phyloP scores from a whole-genome alignment of 495 filamentous ascomycete species.

The Tetracladium setigerum region DNA sequence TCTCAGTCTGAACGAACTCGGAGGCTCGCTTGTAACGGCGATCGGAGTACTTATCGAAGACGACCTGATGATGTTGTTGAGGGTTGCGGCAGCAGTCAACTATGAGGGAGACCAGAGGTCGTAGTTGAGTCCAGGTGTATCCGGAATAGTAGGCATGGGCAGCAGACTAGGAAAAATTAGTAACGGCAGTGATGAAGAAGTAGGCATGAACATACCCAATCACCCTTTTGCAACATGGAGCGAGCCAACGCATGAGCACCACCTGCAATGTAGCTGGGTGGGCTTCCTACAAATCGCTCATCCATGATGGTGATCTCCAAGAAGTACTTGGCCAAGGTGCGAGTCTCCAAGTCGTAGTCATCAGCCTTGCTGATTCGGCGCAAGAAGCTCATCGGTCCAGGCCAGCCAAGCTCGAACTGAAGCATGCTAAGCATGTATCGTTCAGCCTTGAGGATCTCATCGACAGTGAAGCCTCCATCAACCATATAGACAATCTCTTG shows the following conservation, averaged over 20 bases:
- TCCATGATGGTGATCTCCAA: constrained; percentile 96
- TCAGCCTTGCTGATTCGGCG: constrained; percentile 96
- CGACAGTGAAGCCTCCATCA: constrained; percentile 76
- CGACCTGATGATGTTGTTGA: constrained; percentile 69
- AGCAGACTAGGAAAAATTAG: constrained; percentile 47
- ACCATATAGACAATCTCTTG: constrained; percentile 98
- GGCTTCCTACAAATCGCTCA: constrained; percentile 87
- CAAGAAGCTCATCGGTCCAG: constrained; percentile 96
- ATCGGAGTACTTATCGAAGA: constrained; percentile 87
- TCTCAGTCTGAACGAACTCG: constrained; percentile 66
- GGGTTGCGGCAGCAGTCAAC: constrained; percentile 82
- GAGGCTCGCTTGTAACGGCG: constrained; percentile 76
- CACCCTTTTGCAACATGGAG: constrained; percentile 78
- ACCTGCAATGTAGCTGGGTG: constrained; percentile 83
- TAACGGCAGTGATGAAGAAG: constrained; percentile 21
- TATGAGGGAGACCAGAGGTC: constrained; percentile 66
- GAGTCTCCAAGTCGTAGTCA: constrained; percentile 92
- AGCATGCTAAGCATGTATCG: constrained; percentile 97
- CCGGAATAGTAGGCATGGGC: constrained; percentile 87
- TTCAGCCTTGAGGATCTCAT: constrained; percentile 95
- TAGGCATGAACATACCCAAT: constrained; percentile 65
- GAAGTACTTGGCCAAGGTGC: constrained; percentile 97
- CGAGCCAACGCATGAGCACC: constrained; percentile 92
- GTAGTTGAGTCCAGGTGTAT: constrained; percentile 80
- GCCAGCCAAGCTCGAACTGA: constrained; percentile 90